Conservation (phyloP, 805 yeast genomes). For the Hanseniaspora occidentalis region DNA sequence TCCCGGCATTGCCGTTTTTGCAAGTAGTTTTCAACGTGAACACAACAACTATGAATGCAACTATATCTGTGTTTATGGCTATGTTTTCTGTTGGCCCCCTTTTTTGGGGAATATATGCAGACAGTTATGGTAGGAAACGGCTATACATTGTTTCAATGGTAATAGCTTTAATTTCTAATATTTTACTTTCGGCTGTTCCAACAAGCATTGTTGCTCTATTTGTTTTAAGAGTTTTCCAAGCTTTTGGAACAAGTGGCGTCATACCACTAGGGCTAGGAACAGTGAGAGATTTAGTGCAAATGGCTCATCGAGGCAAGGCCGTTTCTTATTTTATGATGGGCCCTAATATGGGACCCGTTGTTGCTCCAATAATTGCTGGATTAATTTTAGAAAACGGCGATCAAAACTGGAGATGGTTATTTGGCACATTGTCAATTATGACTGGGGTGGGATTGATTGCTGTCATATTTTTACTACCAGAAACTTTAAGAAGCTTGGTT, state of each 20-base stretch:
- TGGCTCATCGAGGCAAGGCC: slow-evolving; percentile 62
- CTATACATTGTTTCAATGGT: slow-evolving; percentile 44
- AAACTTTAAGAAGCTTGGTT: slow-evolving; percentile 58
- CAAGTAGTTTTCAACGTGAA: slow-evolving; percentile 30
- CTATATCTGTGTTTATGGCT: slow-evolving; percentile 46
- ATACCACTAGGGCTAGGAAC: slow-evolving; percentile 91
- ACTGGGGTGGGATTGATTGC: slow-evolving; percentile 41
- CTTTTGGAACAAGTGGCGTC: slow-evolving; percentile 77
- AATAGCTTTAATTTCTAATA: slow-evolving; percentile 46
- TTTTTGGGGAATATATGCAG: slow-evolving; percentile 45
- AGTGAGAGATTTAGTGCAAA: slow-evolving; percentile 59
- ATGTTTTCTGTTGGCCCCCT: slow-evolving; percentile 44
- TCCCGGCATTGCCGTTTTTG: slow-evolving; percentile 38
- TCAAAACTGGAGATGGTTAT: slow-evolving; percentile 75
- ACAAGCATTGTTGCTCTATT: slow-evolving; percentile 59
- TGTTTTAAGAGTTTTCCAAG: slow-evolving; percentile 57
- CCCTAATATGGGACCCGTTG: slow-evolving; percentile 73
- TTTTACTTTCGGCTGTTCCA: slow-evolving; percentile 50
- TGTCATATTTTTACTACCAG: slow-evolving; percentile 57
- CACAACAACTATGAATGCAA: slow-evolving; percentile 35
- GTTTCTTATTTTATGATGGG: slow-evolving; percentile 81
- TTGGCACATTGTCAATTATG: slow-evolving; percentile 62
- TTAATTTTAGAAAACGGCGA: slow-evolving; percentile 53
- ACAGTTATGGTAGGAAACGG: slow-evolving; percentile 52
- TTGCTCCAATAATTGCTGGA: slow-evolving; percentile 81